A percentile compares a stretch with the other conserved stretches of the same genome.
phyloP scores from a whole-genome alignment of 108 stramenopile species.

The Heterococcus sp. region DNA sequence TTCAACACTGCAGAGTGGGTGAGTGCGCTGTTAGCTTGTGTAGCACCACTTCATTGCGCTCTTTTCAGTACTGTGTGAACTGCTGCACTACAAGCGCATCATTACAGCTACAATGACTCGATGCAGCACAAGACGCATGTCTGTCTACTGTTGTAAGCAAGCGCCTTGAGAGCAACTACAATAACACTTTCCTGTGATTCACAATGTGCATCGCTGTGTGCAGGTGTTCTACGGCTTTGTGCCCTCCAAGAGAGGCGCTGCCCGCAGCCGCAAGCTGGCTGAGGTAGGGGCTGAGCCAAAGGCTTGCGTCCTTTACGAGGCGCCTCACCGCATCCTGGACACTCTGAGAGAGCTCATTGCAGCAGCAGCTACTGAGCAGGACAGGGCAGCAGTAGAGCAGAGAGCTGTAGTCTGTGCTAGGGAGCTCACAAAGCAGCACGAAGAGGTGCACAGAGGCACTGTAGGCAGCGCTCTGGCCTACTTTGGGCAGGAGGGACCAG shows the following conservation, averaged over 20 bases:
- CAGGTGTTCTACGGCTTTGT: conserved; percentile 44
- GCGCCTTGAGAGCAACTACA: no score
- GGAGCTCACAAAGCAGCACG: conserved; percentile 52
- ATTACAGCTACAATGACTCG: no score
- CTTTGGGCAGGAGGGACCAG: background rate
- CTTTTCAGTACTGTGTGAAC: no score
- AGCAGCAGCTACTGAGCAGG: background rate
- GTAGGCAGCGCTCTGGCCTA: conserved; percentile 8
- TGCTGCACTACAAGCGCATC: no score
- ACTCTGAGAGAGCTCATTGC: conserved; percentile 23
- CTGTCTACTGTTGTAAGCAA: no score
- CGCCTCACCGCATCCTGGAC: conserved; percentile 46
- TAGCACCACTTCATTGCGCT: no score
- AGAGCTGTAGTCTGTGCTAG: conserved; percentile 24
- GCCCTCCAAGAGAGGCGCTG: conserved; percentile 21
- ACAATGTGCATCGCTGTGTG: no score
- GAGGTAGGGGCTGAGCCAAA: background rate
- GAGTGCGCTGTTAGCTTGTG: no score
- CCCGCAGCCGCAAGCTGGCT: background rate
- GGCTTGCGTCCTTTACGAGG: conserved; percentile 46
- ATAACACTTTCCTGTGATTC: no score
- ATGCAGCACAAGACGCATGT: no score
- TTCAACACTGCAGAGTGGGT: conserved; percentile 35
- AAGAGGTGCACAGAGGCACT: conserved; percentile 38
- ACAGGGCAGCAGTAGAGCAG: background rate